Evolutionary conservation across 164 flowering plant species (phyloP).

Genomic region (Tinospora cordifolia): DNA sequence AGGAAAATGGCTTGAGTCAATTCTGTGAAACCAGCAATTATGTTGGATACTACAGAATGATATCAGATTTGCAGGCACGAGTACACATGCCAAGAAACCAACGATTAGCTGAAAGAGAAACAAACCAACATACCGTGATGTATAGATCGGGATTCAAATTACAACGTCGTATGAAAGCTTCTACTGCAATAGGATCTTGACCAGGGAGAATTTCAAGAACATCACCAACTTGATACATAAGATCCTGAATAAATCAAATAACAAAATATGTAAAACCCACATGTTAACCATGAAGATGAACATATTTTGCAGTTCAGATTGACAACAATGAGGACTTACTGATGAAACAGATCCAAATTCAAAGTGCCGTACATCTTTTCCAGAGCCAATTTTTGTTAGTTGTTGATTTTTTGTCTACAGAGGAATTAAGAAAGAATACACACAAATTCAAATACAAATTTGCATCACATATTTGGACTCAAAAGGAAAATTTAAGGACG

Average conservation of each 20-base stretch:
- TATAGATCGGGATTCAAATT: slow-evolving; percentile 66
- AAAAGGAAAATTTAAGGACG: background rate
- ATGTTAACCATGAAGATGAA: background rate
- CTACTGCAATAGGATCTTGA: slow-evolving; percentile 62
- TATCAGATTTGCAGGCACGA: background rate
- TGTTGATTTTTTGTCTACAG: slow-evolving; percentile 46
- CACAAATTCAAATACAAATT: background rate
- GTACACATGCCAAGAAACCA: background rate
- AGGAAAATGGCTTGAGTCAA: background rate
- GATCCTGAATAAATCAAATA: slow-evolving; percentile 30
- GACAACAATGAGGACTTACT: slow-evolving; percentile 38
- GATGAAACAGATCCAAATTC: slow-evolving; percentile 75
- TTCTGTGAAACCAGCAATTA: background rate
- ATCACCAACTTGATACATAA: slow-evolving; percentile 79
- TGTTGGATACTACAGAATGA: background rate
- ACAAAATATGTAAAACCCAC: background rate
- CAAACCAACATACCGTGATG: slow-evolving; percentile 48
- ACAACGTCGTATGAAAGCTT: slow-evolving; percentile 72
- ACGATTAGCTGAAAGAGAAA: slow-evolving; percentile 3
- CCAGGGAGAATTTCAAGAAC: slow-evolving; percentile 78
- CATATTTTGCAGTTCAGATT: background rate
- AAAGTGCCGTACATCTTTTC: slow-evolving; percentile 80
- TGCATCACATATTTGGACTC: background rate
- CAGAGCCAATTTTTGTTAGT: slow-evolving; percentile 42
- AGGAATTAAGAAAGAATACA: background rate